Evolutionary conservation across 148 eudicot genomes (phyloP).

Genomic region (Nepenthes gracilis): DNA sequence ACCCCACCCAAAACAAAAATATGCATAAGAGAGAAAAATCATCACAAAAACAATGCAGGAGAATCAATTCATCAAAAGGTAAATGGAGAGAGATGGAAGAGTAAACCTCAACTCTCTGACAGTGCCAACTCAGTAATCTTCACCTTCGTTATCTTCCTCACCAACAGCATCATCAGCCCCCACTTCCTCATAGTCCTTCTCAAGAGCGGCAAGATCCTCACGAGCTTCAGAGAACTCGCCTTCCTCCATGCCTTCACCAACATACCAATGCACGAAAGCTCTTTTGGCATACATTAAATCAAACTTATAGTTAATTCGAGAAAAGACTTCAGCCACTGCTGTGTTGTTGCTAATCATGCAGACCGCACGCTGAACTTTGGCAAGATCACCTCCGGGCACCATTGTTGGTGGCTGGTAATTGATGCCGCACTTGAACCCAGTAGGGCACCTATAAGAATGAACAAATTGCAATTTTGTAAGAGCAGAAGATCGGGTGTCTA

Average conservation of each 20-base stretch:
- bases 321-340: constrained; percentile 56
- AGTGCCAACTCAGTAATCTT: constrained; percentile 12
- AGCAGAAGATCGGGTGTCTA: no score
- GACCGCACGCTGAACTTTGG: constrained; percentile 57
- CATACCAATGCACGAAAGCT: constrained; percentile 67
- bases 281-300: constrained; percentile 60
- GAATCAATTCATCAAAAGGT: no score
- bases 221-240: constrained; percentile 71
- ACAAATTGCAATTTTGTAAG: background rate
- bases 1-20: no score
- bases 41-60: no score
- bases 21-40: no score
- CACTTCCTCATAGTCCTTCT: constrained; percentile 56
- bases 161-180: constrained; percentile 55
- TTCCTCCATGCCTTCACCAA: constrained; percentile 70
- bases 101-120: no score
- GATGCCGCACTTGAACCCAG: constrained; percentile 61
- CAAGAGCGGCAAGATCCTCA: constrained; percentile 58
- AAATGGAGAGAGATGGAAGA: no score
- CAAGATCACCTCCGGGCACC: constrained; percentile 62
- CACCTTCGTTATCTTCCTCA: constrained; percentile 25
- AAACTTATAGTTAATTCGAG: constrained; percentile 52
- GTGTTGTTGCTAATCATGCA: constrained; percentile 74
- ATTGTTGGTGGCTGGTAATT: constrained; percentile 60
- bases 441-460: constrained; percentile 38